Percentiles rank a stretch among this genome's conserved stretches.
These are phyloP conservation scores for Fusarium tanahbumbuense DNA, from an alignment of 2,329 filamentous ascomycete genomes.

Conservation along the genomic window DNA sequence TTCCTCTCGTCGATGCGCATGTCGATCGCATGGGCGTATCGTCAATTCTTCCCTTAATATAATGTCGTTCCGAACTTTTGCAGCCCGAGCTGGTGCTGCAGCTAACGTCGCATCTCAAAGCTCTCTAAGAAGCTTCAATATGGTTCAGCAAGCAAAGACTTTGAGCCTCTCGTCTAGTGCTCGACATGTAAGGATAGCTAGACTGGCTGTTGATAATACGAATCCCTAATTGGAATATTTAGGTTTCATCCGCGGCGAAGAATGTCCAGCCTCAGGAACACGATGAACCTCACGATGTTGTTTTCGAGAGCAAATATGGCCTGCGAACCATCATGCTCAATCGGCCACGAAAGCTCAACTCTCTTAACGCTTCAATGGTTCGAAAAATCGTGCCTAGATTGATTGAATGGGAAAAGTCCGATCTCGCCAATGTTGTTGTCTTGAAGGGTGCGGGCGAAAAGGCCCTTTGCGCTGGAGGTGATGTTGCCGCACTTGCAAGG, in stretches of 20 bases:
- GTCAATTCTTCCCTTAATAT: constrained; percentile 52
- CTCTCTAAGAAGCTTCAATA: constrained; percentile 61
- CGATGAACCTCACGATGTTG: constrained; percentile 89
- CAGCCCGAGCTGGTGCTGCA: constrained; percentile 65
- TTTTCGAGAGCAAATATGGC: constrained; percentile 90
- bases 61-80: constrained; percentile 69
- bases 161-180: constrained; percentile 66
- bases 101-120: constrained; percentile 58
- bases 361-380: constrained; percentile 93
- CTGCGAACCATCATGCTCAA: constrained; percentile 94
- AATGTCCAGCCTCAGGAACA: constrained; percentile 67
- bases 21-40: constrained; percentile 51
- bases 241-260: constrained; percentile 53
- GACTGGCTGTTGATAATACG: background rate
- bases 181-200: constrained; percentile 46
- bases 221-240: constrained; percentile 28
- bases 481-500: constrained; percentile 82
- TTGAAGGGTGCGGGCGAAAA: constrained; percentile 89
- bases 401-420: constrained; percentile 93
- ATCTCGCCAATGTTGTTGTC: constrained; percentile 91
- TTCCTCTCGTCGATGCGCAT: constrained; percentile 51
- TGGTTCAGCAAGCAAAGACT: constrained; percentile 86
- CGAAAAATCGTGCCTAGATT: constrained; percentile 91
- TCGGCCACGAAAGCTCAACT: constrained; percentile 90
- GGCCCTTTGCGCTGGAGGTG: constrained; percentile 93